Evolutionary conservation across 2,329 filamentous ascomycete genomes (phyloP).

Genomic region (Diaporthe ilicicola): DNA sequence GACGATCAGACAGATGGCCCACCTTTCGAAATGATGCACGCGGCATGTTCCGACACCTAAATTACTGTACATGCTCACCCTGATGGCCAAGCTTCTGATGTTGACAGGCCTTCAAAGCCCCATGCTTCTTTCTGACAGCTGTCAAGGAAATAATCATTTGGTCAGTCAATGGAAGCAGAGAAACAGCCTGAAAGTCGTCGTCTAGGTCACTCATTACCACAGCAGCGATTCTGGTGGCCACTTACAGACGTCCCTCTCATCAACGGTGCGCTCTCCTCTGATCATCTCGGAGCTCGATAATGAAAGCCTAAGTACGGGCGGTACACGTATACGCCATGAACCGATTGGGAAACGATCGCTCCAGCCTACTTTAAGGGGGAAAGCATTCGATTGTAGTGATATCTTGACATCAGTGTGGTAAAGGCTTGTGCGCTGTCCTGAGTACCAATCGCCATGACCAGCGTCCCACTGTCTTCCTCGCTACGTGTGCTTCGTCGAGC

Average conservation of each 20-base stretch:
- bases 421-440: neutral
- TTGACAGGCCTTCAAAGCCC: neutral
- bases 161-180: neutral
- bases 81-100: neutral
- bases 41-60: neutral
- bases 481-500: too few relatives aligned
- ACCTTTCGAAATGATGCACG: constrained; percentile 6
- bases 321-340: neutral
- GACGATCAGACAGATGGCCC: neutral
- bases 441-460: neutral
- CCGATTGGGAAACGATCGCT: too few relatives aligned
- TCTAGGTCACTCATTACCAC: neutral
- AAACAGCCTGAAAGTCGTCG: neutral
- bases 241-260: neutral
- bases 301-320: too few relatives aligned
- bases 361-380: neutral
- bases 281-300: too few relatives aligned
- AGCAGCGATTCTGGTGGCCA: neutral
- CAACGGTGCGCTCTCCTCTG: neutral
- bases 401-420: neutral
- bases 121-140: constrained; percentile 3
- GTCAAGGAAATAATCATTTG: neutral
- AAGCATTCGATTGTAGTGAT: neutral
- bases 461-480: neutral
- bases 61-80: neutral